Percentiles rank a stretch among this genome's conserved stretches.
These are phyloP conservation scores for Hymenoscyphus occultus DNA, from an alignment of 2,329 filamentous ascomycete genomes.

Conservation along the genomic window DNA sequence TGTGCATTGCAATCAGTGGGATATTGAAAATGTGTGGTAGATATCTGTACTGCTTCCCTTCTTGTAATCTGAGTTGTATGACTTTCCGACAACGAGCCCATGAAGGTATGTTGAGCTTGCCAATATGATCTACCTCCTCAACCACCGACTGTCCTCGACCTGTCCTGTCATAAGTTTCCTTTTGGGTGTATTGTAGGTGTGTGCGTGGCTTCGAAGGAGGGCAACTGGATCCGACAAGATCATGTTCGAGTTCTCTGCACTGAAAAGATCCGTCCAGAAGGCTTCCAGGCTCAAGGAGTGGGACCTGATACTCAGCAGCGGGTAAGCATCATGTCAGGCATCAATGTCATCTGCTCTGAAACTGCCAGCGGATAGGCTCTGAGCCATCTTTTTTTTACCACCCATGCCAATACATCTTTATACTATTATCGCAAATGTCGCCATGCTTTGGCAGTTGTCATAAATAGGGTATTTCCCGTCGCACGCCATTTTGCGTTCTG, in stretches of 20 bases:
- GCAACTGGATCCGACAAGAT: conserved; percentile 55
- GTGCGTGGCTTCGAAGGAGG: conserved; percentile 40
- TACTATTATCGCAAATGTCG: conserved; percentile 76
- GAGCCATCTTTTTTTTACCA: conserved; percentile 57
- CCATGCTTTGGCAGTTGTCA: conserved; percentile 69
- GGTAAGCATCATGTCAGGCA: conserved; percentile 54
- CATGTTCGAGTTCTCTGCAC: conserved; percentile 58
- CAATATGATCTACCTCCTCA: conserved; percentile 75
- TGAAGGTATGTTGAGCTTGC: conserved; percentile 74
- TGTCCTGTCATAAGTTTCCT: conserved; percentile 54
- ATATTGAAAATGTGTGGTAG: conserved; percentile 76
- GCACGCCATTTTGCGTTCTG: conserved; percentile 76
- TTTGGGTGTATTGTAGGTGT: conserved; percentile 47
- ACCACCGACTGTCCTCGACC: conserved; percentile 64
- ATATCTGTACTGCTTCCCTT: conserved; percentile 69
- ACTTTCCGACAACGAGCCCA: conserved; percentile 66
- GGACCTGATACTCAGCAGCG: conserved; percentile 56
- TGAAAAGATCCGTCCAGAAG: conserved; percentile 50
- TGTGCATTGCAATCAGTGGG: conserved; percentile 73
- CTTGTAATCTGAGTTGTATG: conserved; percentile 54
- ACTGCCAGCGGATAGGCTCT: conserved; percentile 27
- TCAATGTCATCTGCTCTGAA: conserved; percentile 19
- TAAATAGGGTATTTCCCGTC: conserved; percentile 74
- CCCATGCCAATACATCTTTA: conserved; percentile 78
- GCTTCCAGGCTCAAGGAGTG: conserved; percentile 55